Conservation (phyloP, 805 yeast species). For the Teunomyces gatunensis region DNA sequence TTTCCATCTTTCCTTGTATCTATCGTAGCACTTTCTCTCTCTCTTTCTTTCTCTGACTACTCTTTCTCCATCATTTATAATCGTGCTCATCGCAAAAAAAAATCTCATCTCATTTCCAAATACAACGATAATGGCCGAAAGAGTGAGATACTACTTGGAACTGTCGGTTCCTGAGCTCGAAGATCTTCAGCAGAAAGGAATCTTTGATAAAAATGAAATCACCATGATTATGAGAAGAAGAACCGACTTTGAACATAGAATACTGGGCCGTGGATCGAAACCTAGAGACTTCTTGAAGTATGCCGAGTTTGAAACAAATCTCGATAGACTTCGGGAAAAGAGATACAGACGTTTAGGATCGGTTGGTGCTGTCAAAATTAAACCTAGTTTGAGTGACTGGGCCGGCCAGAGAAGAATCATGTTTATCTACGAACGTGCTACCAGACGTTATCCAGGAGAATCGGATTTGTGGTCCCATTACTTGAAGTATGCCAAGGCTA, state of each 20-base stretch:
- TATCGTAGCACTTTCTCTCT: too few relatives aligned
- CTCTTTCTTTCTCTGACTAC: too few relatives aligned
- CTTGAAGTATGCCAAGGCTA: slow-evolving; percentile 61
- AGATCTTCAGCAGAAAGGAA: slow-evolving; percentile 75
- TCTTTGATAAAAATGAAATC: slow-evolving; percentile 81
- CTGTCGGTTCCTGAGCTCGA: slow-evolving; percentile 88
- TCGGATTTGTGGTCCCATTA: slow-evolving; percentile 76
- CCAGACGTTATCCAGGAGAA: slow-evolving; percentile 75
- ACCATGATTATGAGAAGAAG: slow-evolving; percentile 84
- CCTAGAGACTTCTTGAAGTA: slow-evolving; percentile 76
- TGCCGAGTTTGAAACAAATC: slow-evolving; percentile 72
- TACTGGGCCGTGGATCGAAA: slow-evolving; percentile 78
- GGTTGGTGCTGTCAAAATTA: slow-evolving; percentile 54
- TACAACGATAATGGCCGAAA: slow-evolving; percentile 34
- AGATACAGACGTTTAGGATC: slow-evolving; percentile 61
- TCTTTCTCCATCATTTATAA: background rate
- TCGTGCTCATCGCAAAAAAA: slow-evolving; percentile 4
- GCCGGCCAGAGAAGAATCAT: slow-evolving; percentile 78
- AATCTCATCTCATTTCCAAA: background rate
- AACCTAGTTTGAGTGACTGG: slow-evolving; percentile 77
- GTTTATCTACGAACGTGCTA: slow-evolving; percentile 81
- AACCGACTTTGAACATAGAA: slow-evolving; percentile 92
- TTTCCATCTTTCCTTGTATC: too few relatives aligned
- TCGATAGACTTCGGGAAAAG: slow-evolving; percentile 75
- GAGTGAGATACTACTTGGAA: slow-evolving; percentile 53